Evolutionary conservation across 2,329 filamentous ascomycete genomes (phyloP).

Genomic region (Colletotrichum tamarilloi): DNA sequence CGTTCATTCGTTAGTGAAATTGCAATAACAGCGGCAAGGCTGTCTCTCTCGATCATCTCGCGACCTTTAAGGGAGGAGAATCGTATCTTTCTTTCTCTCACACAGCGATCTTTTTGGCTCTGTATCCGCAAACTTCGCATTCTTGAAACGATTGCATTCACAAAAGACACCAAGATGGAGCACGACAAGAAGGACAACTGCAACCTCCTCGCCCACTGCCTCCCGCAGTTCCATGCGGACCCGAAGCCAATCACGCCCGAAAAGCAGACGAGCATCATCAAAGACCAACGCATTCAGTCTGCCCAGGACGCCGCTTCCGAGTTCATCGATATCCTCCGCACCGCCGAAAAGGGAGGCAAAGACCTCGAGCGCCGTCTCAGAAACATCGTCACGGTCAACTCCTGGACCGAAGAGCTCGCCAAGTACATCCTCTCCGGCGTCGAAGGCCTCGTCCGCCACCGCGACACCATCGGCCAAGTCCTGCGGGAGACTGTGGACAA

Average conservation of each 20-base stretch:
- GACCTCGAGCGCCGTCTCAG: slow-evolving; percentile 13
- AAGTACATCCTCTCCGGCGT: slow-evolving; percentile 23
- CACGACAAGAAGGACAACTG: background rate
- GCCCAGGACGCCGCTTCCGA: slow-evolving; percentile 13
- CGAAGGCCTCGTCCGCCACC: slow-evolving; percentile 17
- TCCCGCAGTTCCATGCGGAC: background rate
- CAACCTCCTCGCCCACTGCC: background rate
- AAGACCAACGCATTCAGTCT: background rate
- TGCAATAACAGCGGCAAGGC: background rate
- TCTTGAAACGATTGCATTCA: background rate
- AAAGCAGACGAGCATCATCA: background rate
- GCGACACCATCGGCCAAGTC: slow-evolving; percentile 23
- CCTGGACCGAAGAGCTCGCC: slow-evolving; percentile 31
- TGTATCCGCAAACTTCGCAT: background rate
- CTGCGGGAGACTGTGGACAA: slow-evolving; percentile 22
- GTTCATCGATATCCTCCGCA: slow-evolving; percentile 19
- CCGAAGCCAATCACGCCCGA: background rate
- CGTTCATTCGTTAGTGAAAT: background rate
- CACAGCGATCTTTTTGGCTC: background rate
- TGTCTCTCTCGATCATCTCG: too few species aligned
- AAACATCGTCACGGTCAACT: slow-evolving; percentile 7
- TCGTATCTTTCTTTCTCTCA: background rate
- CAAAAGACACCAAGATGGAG: background rate
- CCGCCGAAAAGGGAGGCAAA: slow-evolving; percentile 14
- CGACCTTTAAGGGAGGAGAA: too few species aligned